These are phyloP conservation scores for Buxus sempervirens DNA, from an alignment of 164 flowering plant genomes.

Conservation along the genomic window DNA sequence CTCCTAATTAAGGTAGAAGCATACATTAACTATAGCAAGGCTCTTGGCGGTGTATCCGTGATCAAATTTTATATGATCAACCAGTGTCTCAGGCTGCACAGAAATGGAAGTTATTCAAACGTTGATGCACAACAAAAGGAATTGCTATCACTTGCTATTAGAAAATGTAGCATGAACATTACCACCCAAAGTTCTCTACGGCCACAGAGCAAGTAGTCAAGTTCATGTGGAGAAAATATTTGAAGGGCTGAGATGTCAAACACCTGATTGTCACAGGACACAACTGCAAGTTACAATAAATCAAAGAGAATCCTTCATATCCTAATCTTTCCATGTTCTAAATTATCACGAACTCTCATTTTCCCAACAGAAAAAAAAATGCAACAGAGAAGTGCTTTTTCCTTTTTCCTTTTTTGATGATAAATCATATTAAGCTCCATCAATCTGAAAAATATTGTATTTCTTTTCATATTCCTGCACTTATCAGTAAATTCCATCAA, in stretches of 20 bases:
- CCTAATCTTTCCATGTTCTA: too few relatives aligned
- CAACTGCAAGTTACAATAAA: neutral
- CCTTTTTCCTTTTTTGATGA: too few relatives aligned
- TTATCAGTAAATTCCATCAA: too few relatives aligned
- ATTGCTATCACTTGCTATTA: neutral
- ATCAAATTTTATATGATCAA: slow-evolving; percentile 93
- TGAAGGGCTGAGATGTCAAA: slow-evolving; percentile 86
- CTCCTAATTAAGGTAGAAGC: neutral
- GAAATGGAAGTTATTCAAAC: neutral
- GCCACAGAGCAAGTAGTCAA: slow-evolving; percentile 94
- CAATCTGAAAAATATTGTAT: too few relatives aligned
- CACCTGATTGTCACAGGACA: slow-evolving; percentile 43
- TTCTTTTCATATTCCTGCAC: too few relatives aligned
- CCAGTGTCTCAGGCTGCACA: slow-evolving; percentile 82
- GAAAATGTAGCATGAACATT: slow-evolving; percentile 7
- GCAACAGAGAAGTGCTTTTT: too few relatives aligned
- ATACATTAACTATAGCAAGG: slow-evolving; percentile 81
- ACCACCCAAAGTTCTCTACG: slow-evolving; percentile 98
- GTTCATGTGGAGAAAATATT: slow-evolving; percentile 83
- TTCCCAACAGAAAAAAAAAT: too few relatives aligned
- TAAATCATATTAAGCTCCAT: too few relatives aligned
- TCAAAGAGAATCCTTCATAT: too few relatives aligned
- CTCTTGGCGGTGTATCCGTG: slow-evolving; percentile 98
- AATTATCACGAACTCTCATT: too few relatives aligned
- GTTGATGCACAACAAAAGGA: neutral